Percentiles rank a stretch among this genome's conserved stretches.
phyloP scores from a whole-genome alignment of 768 basidiomycete genomes.

The Pholiota conissans region DNA sequence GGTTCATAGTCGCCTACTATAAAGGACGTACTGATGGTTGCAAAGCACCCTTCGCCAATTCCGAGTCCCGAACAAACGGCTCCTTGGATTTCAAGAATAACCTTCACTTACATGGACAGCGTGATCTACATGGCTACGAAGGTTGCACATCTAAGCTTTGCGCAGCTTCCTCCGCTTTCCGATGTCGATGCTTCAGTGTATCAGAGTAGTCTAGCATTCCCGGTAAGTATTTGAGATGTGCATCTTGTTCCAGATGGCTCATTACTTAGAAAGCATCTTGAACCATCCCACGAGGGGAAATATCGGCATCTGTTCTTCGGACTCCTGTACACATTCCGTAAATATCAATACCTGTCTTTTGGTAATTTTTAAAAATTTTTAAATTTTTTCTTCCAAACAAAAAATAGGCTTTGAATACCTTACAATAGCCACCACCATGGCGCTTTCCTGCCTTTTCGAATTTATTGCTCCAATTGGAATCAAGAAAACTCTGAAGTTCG shows the following conservation, averaged over 20 bases:
- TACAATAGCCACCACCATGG: conserved; percentile 26
- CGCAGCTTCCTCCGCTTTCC: conserved; percentile 60
- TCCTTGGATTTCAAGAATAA: conserved; percentile 39
- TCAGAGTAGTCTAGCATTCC: conserved; percentile 17
- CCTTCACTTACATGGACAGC: conserved; percentile 55
- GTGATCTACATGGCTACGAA: conserved; percentile 43
- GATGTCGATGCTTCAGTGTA: conserved; percentile 46
- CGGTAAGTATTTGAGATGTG: conserved; percentile 23
- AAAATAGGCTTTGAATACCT: conserved; percentile 30
- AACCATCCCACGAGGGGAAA: conserved; percentile 38
- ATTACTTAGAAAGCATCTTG: conserved; percentile 25
- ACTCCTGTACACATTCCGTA: conserved; percentile 36
- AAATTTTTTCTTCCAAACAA: no score
- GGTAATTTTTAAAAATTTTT: background rate
- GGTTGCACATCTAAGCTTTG: conserved; percentile 41
- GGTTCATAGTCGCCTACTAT: background rate
- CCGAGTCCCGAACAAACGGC: conserved; percentile 51
- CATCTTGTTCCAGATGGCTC: background rate
- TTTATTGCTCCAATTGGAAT: conserved; percentile 45
- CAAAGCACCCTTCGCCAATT: conserved; percentile 28
- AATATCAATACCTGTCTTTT: background rate
- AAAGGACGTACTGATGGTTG: background rate
- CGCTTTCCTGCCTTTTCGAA: conserved; percentile 25
- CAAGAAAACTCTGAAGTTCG: conserved; percentile 39
- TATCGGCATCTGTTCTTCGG: conserved; percentile 44